Evolutionary conservation across 192 early-diverging fungal genomes (phyloP).

Genomic region (Mortierella claussenii): DNA sequence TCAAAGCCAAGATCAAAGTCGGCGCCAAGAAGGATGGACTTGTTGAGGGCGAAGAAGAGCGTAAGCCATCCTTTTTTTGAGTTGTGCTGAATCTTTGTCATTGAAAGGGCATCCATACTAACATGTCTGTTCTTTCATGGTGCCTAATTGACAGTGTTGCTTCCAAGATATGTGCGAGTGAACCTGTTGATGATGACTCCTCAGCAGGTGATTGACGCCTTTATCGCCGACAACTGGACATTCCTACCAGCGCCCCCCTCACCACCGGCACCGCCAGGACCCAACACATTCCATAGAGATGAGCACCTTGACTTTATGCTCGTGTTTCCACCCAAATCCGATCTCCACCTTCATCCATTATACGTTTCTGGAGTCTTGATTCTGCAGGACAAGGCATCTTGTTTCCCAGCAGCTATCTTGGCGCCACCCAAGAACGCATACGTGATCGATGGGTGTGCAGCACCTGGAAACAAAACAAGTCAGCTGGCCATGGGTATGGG

Average conservation of each 20-base stretch:
- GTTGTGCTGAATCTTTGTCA: too few relatives aligned
- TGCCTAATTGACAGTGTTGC: conserved; percentile 59
- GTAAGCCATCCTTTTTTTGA: too few relatives aligned
- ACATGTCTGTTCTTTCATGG: background rate
- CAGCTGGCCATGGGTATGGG: conserved; percentile 91
- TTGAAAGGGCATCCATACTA: conserved; percentile 22
- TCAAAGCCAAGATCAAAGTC: conserved; percentile 77
- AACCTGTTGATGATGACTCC: conserved; percentile 83
- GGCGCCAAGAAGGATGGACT: conserved; percentile 68
- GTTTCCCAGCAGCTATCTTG: conserved; percentile 91
- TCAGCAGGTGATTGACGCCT: conserved; percentile 69
- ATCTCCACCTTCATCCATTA: conserved; percentile 87
- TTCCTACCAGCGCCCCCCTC: conserved; percentile 20
- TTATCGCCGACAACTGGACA: conserved; percentile 30
- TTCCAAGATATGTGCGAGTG: conserved; percentile 90
- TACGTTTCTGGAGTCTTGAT: conserved; percentile 83
- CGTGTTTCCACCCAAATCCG: conserved; percentile 86
- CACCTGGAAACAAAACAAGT: conserved; percentile 98
- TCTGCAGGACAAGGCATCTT: conserved; percentile 96
- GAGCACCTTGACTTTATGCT: conserved; percentile 84
- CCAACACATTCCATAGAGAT: conserved; percentile 68
- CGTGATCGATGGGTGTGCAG: conserved; percentile 96
- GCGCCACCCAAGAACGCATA: conserved; percentile 64
- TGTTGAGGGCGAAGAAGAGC: conserved; percentile 60
- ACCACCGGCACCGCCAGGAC: conserved; percentile 28